Evolutionary conservation across 441 rosid species (phyloP).

Genomic region (Pelargonium australe): DNA sequence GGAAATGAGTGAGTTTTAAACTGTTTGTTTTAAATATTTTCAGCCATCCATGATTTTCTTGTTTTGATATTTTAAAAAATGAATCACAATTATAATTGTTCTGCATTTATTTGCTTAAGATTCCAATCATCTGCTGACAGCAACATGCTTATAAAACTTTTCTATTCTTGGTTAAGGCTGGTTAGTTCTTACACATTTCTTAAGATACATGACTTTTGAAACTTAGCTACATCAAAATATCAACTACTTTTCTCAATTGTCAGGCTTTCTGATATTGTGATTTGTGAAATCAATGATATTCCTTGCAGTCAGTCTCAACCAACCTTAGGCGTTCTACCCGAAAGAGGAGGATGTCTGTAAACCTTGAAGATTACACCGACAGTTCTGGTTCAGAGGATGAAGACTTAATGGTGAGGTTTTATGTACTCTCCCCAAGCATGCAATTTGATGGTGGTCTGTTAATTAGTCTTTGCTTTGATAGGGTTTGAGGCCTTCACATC

Average conservation of each 20-base stretch:
- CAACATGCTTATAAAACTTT: neutral
- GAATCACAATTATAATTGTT: neutral
- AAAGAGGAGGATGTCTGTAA: conserved; percentile 77
- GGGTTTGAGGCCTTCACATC: conserved; percentile 3
- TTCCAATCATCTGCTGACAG: neutral
- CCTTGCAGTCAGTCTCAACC: conserved; percentile 52
- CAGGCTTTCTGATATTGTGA: conserved; percentile 19
- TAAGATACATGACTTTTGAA: conserved; percentile 16
- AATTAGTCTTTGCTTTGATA: conserved; percentile 8
- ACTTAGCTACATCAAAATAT: conserved; percentile 18
- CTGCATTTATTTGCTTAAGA: neutral
- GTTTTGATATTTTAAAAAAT: neutral
- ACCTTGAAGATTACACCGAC: conserved; percentile 74
- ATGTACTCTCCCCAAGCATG: conserved; percentile 16
- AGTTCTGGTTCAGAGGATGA: conserved; percentile 96
- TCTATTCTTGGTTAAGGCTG: neutral
- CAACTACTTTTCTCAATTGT: conserved; percentile 5
- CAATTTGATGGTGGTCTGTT: conserved; percentile 12
- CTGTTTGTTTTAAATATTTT: neutral
- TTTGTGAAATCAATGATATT: conserved; percentile 19
- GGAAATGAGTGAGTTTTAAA: neutral
- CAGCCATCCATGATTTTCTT: neutral
- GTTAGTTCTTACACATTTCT: conserved; percentile 13
- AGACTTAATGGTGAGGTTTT: conserved; percentile 74
- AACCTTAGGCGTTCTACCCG: conserved; percentile 96